These are phyloP conservation scores for Colletotrichum cuscutae DNA, from an alignment of 2,329 filamentous ascomycete species.

Conservation along the genomic window DNA sequence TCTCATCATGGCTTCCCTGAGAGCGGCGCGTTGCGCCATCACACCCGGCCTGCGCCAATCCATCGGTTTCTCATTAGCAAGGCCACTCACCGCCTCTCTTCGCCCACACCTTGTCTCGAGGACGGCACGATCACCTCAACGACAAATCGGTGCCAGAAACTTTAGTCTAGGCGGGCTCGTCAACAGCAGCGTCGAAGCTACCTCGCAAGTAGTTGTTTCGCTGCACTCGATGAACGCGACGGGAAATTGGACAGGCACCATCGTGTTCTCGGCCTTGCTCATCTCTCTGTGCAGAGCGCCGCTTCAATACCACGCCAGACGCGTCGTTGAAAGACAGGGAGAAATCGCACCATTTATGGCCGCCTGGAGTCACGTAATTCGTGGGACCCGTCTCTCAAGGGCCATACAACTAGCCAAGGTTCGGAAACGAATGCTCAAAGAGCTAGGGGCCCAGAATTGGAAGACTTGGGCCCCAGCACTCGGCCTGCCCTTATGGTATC, in stretches of 20 bases:
- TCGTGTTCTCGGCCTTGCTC: background rate
- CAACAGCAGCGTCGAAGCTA: conserved; percentile 21
- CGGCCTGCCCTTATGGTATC: conserved; percentile 59
- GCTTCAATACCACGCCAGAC: background rate
- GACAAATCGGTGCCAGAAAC: background rate
- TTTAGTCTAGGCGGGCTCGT: conserved; percentile 45
- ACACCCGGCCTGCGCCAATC: conserved; percentile 2
- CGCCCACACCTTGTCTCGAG: conserved; percentile 1
- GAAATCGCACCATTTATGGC: background rate
- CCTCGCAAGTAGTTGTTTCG: conserved; percentile 32
- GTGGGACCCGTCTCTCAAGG: background rate
- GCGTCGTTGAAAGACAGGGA: background rate
- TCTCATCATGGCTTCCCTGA: conserved; percentile 20
- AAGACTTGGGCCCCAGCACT: conserved; percentile 53
- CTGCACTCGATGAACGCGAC: background rate
- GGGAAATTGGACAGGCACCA: conserved; percentile 1
- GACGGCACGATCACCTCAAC: background rate
- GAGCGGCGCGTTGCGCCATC: conserved; percentile 10
- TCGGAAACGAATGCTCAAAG: conserved; percentile 45
- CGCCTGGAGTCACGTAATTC: background rate
- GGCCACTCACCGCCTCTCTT: conserved; percentile 2
- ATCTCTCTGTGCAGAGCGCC: background rate
- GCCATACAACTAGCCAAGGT: background rate
- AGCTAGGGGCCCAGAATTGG: conserved; percentile 58
- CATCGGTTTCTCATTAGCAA: conserved; percentile 8